Evolutionary conservation across 2,329 filamentous ascomycete species (phyloP).

Genomic region (Trichophyton mentagrophytes): DNA sequence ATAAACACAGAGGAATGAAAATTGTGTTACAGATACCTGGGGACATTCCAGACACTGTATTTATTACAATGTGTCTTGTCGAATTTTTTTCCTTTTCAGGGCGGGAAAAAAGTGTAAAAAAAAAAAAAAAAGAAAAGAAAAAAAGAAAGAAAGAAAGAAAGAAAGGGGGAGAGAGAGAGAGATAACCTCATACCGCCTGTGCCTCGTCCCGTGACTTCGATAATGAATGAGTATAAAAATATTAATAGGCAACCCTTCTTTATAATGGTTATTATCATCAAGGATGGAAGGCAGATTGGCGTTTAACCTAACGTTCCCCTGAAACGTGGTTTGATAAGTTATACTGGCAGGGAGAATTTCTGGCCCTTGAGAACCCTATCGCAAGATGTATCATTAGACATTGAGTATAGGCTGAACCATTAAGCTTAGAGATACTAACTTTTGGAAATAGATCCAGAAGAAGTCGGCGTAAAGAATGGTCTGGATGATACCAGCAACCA

Average conservation of each 20-base stretch:
- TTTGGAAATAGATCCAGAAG: slow-evolving; percentile 99
- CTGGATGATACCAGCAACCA: slow-evolving; percentile 80
- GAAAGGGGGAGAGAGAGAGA: too few species aligned
- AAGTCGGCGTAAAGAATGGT: slow-evolving; percentile 96
- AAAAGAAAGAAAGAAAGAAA: too few species aligned
- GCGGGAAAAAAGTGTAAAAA: background rate
- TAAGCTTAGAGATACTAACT: slow-evolving; percentile 40
- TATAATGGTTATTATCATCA: background rate
- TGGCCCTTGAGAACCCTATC: slow-evolving; percentile 62
- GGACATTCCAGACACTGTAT: background rate
- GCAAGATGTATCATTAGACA: background rate
- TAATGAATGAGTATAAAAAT: background rate
- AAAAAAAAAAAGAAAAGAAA: background rate
- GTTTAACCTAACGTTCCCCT: background rate
- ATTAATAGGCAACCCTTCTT: background rate
- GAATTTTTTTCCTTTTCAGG: background rate
- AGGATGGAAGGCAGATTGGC: background rate
- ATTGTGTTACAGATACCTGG: background rate
- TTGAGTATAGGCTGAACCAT: background rate
- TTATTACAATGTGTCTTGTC: background rate
- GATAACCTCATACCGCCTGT: background rate
- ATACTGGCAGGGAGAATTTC: slow-evolving; percentile 77
- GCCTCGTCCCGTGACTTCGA: background rate
- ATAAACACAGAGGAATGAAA: background rate
- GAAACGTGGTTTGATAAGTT: slow-evolving; percentile 21